Percentiles rank a stretch among this genome's conserved stretches.
These are phyloP conservation scores for Typha latifolia DNA, from an alignment of 176 grass and related monocot species.

Conservation along the genomic window DNA sequence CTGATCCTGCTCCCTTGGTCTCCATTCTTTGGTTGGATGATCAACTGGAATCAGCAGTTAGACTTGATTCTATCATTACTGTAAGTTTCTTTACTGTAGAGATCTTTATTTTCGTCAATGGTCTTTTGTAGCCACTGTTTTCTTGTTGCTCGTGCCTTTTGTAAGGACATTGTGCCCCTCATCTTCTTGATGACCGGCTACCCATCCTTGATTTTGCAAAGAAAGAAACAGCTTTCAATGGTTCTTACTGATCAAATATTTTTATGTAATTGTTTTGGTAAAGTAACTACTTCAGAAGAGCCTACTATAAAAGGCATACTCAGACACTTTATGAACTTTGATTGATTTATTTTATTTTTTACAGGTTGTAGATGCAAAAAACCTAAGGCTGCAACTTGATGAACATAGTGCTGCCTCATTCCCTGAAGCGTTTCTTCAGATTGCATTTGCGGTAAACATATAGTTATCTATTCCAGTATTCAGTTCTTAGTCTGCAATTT, in stretches of 20 bases:
- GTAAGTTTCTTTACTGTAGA: constrained; percentile 37
- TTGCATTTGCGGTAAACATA: constrained; percentile 83
- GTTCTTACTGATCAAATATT: too few relatives aligned
- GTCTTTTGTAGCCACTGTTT: neutral
- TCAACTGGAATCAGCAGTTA: constrained; percentile 78
- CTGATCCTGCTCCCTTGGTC: constrained; percentile 84
- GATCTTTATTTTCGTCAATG: neutral
- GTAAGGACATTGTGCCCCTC: too few relatives aligned
- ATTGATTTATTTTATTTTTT: constrained; percentile 10
- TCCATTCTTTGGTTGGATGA: constrained; percentile 95
- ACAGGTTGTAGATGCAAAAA: constrained; percentile 91
- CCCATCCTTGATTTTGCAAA: too few relatives aligned
- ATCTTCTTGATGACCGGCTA: too few relatives aligned
- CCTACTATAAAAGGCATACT: neutral
- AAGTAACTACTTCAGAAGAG: neutral
- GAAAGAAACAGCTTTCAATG: too few relatives aligned
- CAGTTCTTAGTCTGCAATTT: constrained; percentile 15
- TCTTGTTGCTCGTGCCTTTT: neutral
- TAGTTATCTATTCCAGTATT: constrained; percentile 5
- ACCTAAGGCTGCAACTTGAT: constrained; percentile 79
- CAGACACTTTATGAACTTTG: neutral
- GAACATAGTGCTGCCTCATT: constrained; percentile 63
- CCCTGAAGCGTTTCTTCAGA: constrained; percentile 89
- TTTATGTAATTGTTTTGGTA: too few relatives aligned
- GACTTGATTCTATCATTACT: constrained; percentile 86